A percentile compares a stretch with the other conserved stretches of the same genome.
Evolutionary conservation across 148 eudicot genomes (phyloP).

Genomic region (Linanthus parryae): DNA sequence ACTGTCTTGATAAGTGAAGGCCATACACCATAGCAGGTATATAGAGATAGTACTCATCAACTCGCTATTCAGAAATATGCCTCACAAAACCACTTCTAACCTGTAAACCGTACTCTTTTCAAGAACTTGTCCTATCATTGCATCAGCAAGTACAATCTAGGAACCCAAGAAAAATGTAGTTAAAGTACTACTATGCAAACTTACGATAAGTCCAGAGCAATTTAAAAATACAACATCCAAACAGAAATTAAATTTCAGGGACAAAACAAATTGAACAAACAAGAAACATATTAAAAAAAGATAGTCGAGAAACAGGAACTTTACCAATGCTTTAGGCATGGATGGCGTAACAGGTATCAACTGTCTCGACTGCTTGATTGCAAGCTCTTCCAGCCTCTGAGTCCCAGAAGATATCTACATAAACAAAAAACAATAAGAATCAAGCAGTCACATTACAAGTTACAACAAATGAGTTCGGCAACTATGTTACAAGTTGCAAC

Average conservation of each 20-base stretch:
- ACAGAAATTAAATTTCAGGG: not conserved
- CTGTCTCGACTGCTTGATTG: conserved; percentile 44
- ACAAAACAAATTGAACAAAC: not conserved
- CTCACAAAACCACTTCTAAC: too few species aligned
- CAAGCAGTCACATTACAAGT: not conserved
- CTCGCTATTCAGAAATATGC: too few species aligned
- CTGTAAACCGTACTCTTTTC: too few species aligned
- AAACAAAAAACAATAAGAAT: not conserved
- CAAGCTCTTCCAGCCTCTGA: conserved; percentile 51
- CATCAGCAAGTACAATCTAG: not conserved
- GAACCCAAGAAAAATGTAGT: not conserved
- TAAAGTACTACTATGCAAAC: not conserved
- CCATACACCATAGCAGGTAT: too few species aligned
- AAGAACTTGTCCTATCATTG: too few species aligned
- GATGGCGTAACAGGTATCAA: conserved; percentile 45
- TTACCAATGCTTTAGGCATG: conserved; percentile 43
- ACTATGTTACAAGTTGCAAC: not conserved
- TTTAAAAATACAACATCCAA: not conserved
- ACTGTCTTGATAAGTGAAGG: too few species aligned
- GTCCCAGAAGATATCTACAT: conserved; percentile 30
- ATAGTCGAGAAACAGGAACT: conserved; percentile 7
- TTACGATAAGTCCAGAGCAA: not conserved
- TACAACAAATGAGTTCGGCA: too few species aligned
- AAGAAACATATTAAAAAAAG: not conserved
- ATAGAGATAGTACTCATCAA: too few species aligned